These are phyloP conservation scores for Fraxinus excelsior DNA, from an alignment of 257 asterid species.

Conservation along the genomic window DNA sequence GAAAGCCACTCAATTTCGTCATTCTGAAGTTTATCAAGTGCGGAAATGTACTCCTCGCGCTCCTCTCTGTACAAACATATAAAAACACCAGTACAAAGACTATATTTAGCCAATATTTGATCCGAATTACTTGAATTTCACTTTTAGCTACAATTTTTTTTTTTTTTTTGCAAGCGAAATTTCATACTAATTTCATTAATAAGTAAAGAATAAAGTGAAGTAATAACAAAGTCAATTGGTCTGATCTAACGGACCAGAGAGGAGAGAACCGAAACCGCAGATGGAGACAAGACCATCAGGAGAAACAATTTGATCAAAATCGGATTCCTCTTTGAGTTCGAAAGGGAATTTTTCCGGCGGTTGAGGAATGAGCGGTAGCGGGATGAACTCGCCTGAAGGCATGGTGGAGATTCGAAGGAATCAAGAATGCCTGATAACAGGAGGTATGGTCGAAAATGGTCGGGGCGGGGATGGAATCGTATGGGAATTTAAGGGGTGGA, in stretches of 20 bases:
- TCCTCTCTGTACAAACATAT: conserved; percentile 57
- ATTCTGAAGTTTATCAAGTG: conserved; percentile 82
- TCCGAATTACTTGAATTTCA: not conserved
- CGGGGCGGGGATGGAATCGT: not conserved
- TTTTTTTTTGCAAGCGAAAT: not conserved
- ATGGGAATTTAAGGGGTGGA: not conserved
- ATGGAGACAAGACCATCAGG: conserved; percentile 75
- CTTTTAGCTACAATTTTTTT: too few relatives aligned
- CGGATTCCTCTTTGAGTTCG: conserved; percentile 69
- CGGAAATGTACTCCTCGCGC: conserved; percentile 97
- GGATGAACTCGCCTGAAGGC: conserved; percentile 37
- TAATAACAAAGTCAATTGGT: not conserved
- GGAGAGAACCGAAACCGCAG: conserved; percentile 96
- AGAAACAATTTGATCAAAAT: conserved; percentile 72
- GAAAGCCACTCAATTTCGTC: conserved; percentile 80
- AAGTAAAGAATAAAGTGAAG: not conserved
- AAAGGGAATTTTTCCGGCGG: conserved; percentile 39
- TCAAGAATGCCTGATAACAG: not conserved
- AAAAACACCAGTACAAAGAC: conserved; percentile 8
- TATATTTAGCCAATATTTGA: not conserved
- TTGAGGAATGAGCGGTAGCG: conserved; percentile 15
- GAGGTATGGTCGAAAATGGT: not conserved
- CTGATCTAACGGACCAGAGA: conserved; percentile 66
- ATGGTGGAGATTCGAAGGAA: conserved; percentile 35
- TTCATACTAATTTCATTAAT: not conserved